Evolutionary conservation across 305 asterid species (phyloP).

Genomic region (Plantago coronopus): DNA sequence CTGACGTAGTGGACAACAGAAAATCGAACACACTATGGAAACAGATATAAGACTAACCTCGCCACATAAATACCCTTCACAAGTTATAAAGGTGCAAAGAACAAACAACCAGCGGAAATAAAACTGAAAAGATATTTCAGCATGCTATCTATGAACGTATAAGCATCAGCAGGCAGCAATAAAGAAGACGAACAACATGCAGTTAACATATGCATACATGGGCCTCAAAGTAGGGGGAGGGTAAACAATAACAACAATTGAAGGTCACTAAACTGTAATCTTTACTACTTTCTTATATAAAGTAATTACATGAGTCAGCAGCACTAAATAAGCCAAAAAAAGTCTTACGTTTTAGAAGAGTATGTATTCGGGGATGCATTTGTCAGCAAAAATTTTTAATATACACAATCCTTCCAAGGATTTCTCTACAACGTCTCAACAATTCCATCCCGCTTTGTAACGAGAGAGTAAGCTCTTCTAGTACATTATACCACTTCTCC

Average conservation of each 20-base stretch:
- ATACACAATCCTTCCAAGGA: constrained; percentile 35
- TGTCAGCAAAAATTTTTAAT: constrained; percentile 36
- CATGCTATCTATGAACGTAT: too few species aligned
- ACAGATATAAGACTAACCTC: too few species aligned
- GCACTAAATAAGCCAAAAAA: constrained; percentile 24
- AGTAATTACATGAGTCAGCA: constrained; percentile 32
- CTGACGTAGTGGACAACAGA: too few species aligned
- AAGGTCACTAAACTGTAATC: constrained; percentile 1
- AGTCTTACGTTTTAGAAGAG: constrained; percentile 43
- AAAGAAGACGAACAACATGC: background rate
- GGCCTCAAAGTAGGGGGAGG: background rate
- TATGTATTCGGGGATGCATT: constrained; percentile 33
- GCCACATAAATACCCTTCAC: too few species aligned
- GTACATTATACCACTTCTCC: constrained; percentile 27
- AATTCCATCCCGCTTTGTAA: constrained; percentile 21
- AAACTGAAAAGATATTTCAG: too few species aligned
- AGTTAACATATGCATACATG: background rate
- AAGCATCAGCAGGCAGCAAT: too few species aligned
- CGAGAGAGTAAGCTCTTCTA: constrained; percentile 14
- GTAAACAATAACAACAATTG: background rate
- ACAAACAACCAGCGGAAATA: too few species aligned
- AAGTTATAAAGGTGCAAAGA: too few species aligned
- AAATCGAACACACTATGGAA: too few species aligned
- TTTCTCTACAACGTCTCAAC: constrained; percentile 29
- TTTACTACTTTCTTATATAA: constrained; percentile 12